A percentile compares a stretch with the other conserved stretches of the same genome.
Conservation (phyloP, 805 yeast species). For the Hanseniaspora valbyensis region DNA sequence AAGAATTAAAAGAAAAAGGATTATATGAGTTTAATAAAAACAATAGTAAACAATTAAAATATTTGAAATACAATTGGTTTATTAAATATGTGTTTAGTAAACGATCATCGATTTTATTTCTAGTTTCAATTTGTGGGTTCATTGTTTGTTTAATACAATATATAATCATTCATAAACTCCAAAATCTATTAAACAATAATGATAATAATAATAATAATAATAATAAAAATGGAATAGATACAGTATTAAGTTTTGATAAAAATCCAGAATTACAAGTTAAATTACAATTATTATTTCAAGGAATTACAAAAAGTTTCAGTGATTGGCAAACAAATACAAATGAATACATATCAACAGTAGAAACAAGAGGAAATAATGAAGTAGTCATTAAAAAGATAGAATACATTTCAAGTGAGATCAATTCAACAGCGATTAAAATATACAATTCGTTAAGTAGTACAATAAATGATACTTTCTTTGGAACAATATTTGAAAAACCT, state of each 20-base stretch:
- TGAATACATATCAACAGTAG: slow-evolving; percentile 37
- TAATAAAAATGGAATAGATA: slow-evolving; percentile 20
- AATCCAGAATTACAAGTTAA: slow-evolving; percentile 9
- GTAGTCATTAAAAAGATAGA: slow-evolving; percentile 7
- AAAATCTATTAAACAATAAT: slow-evolving; percentile 16
- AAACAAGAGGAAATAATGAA: slow-evolving; percentile 42
- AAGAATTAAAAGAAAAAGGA: background rate
- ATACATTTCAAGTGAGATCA: slow-evolving; percentile 45
- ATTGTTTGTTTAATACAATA: slow-evolving; percentile 45
- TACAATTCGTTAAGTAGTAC: slow-evolving; percentile 48
- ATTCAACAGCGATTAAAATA: slow-evolving; percentile 49
- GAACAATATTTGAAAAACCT: slow-evolving; percentile 55
- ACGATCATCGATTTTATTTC: slow-evolving; percentile 39
- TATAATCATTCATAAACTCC: slow-evolving; percentile 30
- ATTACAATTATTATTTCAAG: background rate
- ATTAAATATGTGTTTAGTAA: slow-evolving; percentile 39
- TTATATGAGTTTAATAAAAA: background rate
- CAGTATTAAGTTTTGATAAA: background rate
- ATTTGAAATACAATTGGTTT: slow-evolving; percentile 30
- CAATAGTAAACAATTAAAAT: background rate
- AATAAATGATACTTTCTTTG: slow-evolving; percentile 49
- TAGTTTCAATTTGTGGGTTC: slow-evolving; percentile 49
- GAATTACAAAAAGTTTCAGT: slow-evolving; percentile 29
- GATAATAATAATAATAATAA: slow-evolving; percentile 6
- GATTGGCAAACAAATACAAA: slow-evolving; percentile 53